Percentiles rank a stretch among this genome's conserved stretches.
Conservation (phyloP, 1,139 yeast genomes). For the Suhomyces guaymorum region DNA sequence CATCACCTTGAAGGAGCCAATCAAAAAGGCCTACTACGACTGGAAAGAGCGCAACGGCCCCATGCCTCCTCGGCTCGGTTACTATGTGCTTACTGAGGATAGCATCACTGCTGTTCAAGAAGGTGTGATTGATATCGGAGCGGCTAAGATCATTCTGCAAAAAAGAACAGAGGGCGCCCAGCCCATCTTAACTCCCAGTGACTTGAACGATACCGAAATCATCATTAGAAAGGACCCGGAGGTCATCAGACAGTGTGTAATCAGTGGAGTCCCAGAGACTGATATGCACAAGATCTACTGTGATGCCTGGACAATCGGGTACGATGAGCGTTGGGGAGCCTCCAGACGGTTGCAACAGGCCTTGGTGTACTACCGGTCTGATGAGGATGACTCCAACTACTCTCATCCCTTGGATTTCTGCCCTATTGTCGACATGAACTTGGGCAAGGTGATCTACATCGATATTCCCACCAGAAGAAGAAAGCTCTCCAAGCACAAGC, state of each 20-base stretch:
- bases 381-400: conserved; percentile 79
- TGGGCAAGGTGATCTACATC: conserved; percentile 64
- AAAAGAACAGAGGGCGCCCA: conserved; percentile 60
- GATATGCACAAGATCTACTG: conserved; percentile 75
- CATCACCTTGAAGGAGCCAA: conserved; percentile 69
- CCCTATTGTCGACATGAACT: conserved; percentile 77
- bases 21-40: conserved; percentile 57
- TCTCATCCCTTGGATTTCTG: conserved; percentile 83
- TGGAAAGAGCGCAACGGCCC: conserved; percentile 70
- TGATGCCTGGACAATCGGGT: conserved; percentile 86
- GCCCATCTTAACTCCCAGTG: conserved; percentile 74
- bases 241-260: conserved; percentile 70
- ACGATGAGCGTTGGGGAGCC: conserved; percentile 82
- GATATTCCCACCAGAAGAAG: conserved; percentile 77
- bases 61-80: conserved; percentile 65
- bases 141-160: conserved; percentile 47
- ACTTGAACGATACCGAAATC: conserved; percentile 62
- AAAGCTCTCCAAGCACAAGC: conserved; percentile 65
- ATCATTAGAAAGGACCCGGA: conserved; percentile 66
- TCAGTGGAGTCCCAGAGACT: conserved; percentile 63
- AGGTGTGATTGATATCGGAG: conserved; percentile 62
- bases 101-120: conserved; percentile 66
- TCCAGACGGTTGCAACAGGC: conserved; percentile 79
- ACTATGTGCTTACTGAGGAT: conserved; percentile 60
- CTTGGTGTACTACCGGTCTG: conserved; percentile 72